A percentile compares a stretch with the other conserved stretches of the same genome.
phyloP scores from a whole-genome alignment of 2,329 filamentous ascomycete genomes.

The Cytospora leucostoma region DNA sequence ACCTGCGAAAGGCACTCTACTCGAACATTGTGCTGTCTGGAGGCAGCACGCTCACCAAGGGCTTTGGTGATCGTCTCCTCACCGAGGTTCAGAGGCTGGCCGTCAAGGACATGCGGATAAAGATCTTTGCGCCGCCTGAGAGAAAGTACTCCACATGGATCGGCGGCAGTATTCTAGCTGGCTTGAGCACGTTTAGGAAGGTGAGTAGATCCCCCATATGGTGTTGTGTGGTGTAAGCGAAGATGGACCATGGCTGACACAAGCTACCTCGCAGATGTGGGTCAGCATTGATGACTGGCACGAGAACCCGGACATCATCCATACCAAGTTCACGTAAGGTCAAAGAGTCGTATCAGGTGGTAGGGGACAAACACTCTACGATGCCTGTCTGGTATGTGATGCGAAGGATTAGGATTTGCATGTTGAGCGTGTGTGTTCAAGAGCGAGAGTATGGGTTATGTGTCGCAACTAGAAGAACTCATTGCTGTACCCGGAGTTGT shows the following conservation, averaged over 20 bases:
- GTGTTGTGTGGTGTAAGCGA: conserved; percentile 3
- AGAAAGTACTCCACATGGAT: conserved; percentile 99
- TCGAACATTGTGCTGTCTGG: conserved; percentile 97
- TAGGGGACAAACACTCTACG: not conserved
- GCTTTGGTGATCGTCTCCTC: conserved; percentile 90
- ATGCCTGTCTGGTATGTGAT: not conserved
- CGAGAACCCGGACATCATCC: conserved; percentile 98
- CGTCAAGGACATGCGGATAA: conserved; percentile 99
- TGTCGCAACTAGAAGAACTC: conserved; percentile 22
- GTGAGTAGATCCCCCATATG: conserved; percentile 50
- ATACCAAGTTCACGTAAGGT: conserved; percentile 87
- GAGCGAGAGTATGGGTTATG: conserved; percentile 21
- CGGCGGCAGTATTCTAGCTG: conserved; percentile 93
- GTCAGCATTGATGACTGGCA: conserved; percentile 99
- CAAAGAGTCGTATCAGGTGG: not conserved
- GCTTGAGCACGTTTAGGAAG: conserved; percentile 97
- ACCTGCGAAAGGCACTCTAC: conserved; percentile 90
- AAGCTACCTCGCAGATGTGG: conserved; percentile 76
- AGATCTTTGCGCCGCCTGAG: conserved; percentile 97
- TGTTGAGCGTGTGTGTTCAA: conserved; percentile 15
- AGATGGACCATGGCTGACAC: not conserved
- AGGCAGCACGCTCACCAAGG: conserved; percentile 93
- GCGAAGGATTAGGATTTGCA: not conserved
- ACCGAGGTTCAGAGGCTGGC: conserved; percentile 90
- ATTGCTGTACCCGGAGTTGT: conserved; percentile 26